Evolutionary conservation across 495 filamentous ascomycete genomes (phyloP).

Genomic region (Staphylotrichum tortipilum): DNA sequence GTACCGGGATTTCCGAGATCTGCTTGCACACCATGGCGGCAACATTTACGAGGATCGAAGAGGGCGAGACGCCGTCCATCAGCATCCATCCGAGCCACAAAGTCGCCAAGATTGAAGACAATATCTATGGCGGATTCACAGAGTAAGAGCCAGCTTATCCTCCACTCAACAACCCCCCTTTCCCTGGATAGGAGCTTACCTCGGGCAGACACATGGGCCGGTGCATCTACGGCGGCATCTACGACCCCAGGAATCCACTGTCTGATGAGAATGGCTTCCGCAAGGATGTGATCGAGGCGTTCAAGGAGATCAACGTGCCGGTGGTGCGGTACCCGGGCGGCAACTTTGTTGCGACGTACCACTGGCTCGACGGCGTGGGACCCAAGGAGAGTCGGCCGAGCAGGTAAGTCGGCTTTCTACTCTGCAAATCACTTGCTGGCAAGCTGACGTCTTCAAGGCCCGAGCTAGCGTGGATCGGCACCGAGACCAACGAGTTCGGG

Average conservation of each 20-base stretch:
- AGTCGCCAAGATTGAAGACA: slow-evolving; percentile 9
- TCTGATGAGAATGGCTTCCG: slow-evolving; percentile 67
- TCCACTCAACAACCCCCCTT: no score
- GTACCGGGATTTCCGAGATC: not conserved
- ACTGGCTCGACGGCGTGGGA: slow-evolving; percentile 73
- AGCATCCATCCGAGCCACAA: slow-evolving; percentile 4
- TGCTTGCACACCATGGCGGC: not conserved
- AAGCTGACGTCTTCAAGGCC: no score
- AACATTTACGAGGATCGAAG: slow-evolving; percentile 11
- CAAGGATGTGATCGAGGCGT: slow-evolving; percentile 60
- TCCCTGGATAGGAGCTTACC: not conserved
- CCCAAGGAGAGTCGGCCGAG: slow-evolving; percentile 56
- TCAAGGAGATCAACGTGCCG: slow-evolving; percentile 62
- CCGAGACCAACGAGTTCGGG: slow-evolving; percentile 68
- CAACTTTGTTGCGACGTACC: slow-evolving; percentile 75
- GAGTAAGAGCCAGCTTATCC: no score
- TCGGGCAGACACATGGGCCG: slow-evolving; percentile 64
- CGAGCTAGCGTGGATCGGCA: slow-evolving; percentile 66
- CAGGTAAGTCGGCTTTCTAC: slow-evolving; percentile 20
- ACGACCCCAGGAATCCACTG: slow-evolving; percentile 61
- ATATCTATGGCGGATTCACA: slow-evolving; percentile 36
- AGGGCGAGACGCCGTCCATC: slow-evolving; percentile 8
- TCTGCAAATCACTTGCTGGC: not conserved
- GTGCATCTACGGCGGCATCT: slow-evolving; percentile 79
- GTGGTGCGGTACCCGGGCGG: slow-evolving; percentile 73